Conservation (phyloP, 2,329 filamentous ascomycete species). For the Phyllachora maydis region DNA sequence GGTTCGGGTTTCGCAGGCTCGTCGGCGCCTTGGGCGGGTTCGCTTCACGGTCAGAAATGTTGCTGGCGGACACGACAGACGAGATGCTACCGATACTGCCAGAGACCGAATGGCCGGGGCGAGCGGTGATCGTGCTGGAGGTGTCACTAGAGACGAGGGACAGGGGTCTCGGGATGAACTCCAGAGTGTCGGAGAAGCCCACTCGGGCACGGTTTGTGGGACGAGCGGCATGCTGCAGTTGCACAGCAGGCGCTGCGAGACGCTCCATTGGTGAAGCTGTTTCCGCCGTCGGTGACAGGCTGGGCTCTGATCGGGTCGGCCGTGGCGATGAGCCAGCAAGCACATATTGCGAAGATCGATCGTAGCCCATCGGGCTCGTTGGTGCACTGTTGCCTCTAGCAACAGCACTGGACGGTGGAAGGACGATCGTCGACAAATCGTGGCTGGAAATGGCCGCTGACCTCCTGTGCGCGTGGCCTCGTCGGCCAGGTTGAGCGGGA, state of each 20-base stretch:
- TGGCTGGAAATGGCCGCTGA: constrained; percentile 70
- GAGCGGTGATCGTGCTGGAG: constrained; percentile 52
- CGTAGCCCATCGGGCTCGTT: constrained; percentile 34
- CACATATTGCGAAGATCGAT: constrained; percentile 13
- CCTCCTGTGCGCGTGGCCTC: constrained; percentile 63
- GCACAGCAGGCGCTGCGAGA: constrained; percentile 2
- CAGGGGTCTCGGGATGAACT: constrained; percentile 65
- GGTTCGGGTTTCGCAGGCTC: constrained; percentile 18
- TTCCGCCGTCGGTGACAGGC: constrained; percentile 2
- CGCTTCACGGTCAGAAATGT: constrained; percentile 19
- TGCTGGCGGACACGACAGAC: constrained; percentile 45
- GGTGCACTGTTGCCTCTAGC: constrained; percentile 39
- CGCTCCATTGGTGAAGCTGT: too few relatives aligned
- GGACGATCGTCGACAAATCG: constrained; percentile 46
- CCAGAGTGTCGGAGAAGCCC: constrained; percentile 66
- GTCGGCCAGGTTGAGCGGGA: constrained; percentile 31
- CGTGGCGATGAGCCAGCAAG: constrained; percentile 7
- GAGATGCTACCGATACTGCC: constrained; percentile 73
- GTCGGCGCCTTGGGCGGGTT: constrained; percentile 15
- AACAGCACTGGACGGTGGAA: constrained; percentile 35
- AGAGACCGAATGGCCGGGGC: constrained; percentile 50
- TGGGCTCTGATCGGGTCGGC: constrained; percentile 2
- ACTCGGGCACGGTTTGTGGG: constrained; percentile 37
- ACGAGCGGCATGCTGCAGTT: constrained; percentile 4
- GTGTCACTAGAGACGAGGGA: constrained; percentile 75